Conservation (phyloP, 2,329 filamentous ascomycete genomes). For the Fusarium nematophilum region DNA sequence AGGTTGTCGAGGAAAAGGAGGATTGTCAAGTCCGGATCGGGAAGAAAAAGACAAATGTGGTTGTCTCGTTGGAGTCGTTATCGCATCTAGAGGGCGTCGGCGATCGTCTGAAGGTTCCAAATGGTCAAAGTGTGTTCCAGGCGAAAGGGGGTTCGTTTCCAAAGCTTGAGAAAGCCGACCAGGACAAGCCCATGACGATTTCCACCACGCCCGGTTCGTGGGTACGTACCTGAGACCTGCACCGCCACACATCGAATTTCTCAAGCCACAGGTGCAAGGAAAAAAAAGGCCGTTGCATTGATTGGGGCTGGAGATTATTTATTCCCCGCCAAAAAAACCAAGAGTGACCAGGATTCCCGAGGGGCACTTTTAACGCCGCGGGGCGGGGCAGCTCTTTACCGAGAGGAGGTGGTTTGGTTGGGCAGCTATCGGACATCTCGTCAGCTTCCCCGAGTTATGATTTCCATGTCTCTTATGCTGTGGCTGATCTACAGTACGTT, state of each 20-base stretch:
- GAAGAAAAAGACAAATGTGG: not conserved
- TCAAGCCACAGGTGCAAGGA: conserved; percentile 13
- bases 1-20: too few species aligned
- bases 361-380: conserved; percentile 2
- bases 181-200: conserved; percentile 29
- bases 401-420: conserved; percentile 23
- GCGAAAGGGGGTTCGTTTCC: conserved; percentile 33
- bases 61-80: too few species aligned
- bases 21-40: not conserved
- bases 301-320: conserved; percentile 6
- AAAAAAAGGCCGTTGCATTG: too few species aligned
- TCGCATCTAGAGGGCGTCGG: not conserved
- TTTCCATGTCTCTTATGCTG: too few species aligned
- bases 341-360: not conserved
- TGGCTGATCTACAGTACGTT: too few species aligned
- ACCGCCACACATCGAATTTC: conserved; percentile 28
- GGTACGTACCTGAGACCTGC: conserved; percentile 22
- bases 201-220: conserved; percentile 2
- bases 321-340: conserved; percentile 16
- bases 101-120: not conserved
- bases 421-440: conserved; percentile 12
- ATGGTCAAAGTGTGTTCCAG: conserved; percentile 7
- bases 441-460: not conserved
- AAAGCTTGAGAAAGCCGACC: too few species aligned
- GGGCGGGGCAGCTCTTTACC: conserved; percentile 22